Base-by-base conservation (phyloP, 1,139 yeast species). In the Saccharomyces hybrid region DNA sequence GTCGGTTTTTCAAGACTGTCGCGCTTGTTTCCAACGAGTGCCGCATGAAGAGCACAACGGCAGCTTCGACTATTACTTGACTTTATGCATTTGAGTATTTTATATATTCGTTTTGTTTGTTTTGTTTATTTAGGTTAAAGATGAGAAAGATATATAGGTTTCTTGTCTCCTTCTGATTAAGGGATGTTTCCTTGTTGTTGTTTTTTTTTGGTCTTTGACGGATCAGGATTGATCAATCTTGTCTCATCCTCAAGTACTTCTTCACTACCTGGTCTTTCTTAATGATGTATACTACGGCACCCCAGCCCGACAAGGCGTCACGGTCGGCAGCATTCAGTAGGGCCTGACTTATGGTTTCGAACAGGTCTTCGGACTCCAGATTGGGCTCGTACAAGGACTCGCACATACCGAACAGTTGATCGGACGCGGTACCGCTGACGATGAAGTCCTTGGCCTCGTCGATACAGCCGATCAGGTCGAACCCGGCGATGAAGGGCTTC, bases 221-320 rank as follows among this genome's bases (percentile, higher is more conserved):
- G 21, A 8, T 16, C 14, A 8, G 14, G 24, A 27, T 19, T 28
- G 16, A 28, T 69, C 74, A 84, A 80, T 93, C 99, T 77, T 91
- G 98, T 73, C 99, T 84, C 56, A 96, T 90, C 77, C 86, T 90
- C 73, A 95, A 81, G 66, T 87, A 83, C 70, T 95, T 83, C 75
- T 85, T 90, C 54, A 83, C 80, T 55, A 93, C 95, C 72, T 88
- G 87, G 71, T 93, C 98, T 75, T 91, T 91, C 54, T 96, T 89
- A 56, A 95, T 82, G 58, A 95, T 76, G 72, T 93, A 91, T 44
- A 95, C 99, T 34, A 88, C 88, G 14, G 96, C 97, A 66, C 99
- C 99, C 97, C 98, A 93, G 59, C 99, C 99, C 52, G 96, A 85
- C 60, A 95, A 78, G 5, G 98, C 96, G 74, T 95, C 99, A 78